Evolutionary conservation across 768 basidiomycete genomes (phyloP).

Genomic region (Leucosporidium scottii): DNA sequence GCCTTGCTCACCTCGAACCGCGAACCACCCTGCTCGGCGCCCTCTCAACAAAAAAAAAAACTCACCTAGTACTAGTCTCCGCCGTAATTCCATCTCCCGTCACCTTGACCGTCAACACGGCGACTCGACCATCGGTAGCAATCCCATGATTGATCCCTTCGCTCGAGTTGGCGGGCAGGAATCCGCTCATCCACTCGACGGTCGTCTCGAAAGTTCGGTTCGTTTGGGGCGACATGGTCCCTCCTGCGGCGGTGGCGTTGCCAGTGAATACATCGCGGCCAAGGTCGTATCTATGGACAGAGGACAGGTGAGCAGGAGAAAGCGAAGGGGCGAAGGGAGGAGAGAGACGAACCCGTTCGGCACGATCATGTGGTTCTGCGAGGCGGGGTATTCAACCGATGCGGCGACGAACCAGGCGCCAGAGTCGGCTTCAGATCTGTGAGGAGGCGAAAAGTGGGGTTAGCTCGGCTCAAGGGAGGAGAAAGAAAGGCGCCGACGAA

Average conservation of each 20-base stretch:
- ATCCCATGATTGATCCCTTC: constrained; percentile 43
- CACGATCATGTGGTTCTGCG: constrained; percentile 54
- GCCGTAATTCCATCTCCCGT: constrained; percentile 41
- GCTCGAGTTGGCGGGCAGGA: constrained; percentile 14
- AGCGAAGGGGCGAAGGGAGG: background rate
- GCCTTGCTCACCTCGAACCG: no score
- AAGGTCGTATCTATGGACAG: constrained; percentile 57
- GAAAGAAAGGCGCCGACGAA: constrained; percentile 36
- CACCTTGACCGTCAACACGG: constrained; percentile 66
- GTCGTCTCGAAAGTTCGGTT: constrained; percentile 40
- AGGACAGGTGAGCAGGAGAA: background rate
- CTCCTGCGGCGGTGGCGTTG: constrained; percentile 64
- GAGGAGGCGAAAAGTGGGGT: background rate
- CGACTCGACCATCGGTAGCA: constrained; percentile 75
- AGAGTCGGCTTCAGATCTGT: constrained; percentile 41
- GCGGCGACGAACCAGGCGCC: constrained; percentile 66
- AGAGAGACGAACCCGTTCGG: constrained; percentile 54
- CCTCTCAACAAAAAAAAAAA: no score
- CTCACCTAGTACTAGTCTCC: background rate
- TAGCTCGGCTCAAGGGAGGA: no score
- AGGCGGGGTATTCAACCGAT: background rate
- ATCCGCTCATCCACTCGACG: background rate
- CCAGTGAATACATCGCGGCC: constrained; percentile 82
- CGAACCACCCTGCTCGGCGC: no score
- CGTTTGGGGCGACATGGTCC: constrained; percentile 48